These are phyloP conservation scores for Candida smagusa DNA, from an alignment of 1,139 yeast genomes.

Conservation along the genomic window DNA sequence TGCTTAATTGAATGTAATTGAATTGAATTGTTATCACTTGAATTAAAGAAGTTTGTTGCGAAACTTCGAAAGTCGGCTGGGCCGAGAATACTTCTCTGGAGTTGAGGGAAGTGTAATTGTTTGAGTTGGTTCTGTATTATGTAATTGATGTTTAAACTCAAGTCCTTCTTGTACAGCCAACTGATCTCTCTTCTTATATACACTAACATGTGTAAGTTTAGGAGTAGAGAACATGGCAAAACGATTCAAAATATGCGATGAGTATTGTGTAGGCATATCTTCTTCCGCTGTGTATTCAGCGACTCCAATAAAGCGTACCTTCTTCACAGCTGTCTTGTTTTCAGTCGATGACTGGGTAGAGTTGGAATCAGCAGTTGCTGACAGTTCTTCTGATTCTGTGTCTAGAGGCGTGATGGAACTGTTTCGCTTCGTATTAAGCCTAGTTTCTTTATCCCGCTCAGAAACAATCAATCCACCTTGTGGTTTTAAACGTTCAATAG, in stretches of 20 bases:
- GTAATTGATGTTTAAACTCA: constrained; percentile 39
- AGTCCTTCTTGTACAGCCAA: constrained; percentile 52
- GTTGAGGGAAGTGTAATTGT: constrained; percentile 2
- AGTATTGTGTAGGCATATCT: constrained; percentile 52
- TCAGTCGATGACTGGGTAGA: constrained; percentile 11
- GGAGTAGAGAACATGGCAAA: constrained; percentile 38
- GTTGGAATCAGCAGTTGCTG: constrained; percentile 9
- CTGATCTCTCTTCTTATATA: constrained; percentile 39
- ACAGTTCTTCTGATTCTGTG: constrained; percentile 9
- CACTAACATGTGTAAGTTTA: constrained; percentile 13
- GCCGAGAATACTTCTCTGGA: constrained; percentile 2
- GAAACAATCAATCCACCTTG: constrained; percentile 4
- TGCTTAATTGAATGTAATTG: too few relatives aligned
- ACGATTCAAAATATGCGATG: constrained; percentile 45
- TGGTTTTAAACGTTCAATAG: constrained; percentile 1
- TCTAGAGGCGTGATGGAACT: constrained; percentile 12
- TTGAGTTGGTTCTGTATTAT: constrained; percentile 4
- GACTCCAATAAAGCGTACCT: constrained; percentile 53
- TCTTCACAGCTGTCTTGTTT: constrained; percentile 21
- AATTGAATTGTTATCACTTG: too few relatives aligned
- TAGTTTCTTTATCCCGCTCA: constrained; percentile 30
- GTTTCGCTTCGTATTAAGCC: constrained; percentile 31
- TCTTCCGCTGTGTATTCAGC: constrained; percentile 51
- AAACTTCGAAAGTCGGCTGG: constrained; percentile 11
- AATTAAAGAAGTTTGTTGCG: constrained; percentile 10